phyloP scores from a whole-genome alignment of 768 basidiomycete genomes.

The Fomitopsis serialis region DNA sequence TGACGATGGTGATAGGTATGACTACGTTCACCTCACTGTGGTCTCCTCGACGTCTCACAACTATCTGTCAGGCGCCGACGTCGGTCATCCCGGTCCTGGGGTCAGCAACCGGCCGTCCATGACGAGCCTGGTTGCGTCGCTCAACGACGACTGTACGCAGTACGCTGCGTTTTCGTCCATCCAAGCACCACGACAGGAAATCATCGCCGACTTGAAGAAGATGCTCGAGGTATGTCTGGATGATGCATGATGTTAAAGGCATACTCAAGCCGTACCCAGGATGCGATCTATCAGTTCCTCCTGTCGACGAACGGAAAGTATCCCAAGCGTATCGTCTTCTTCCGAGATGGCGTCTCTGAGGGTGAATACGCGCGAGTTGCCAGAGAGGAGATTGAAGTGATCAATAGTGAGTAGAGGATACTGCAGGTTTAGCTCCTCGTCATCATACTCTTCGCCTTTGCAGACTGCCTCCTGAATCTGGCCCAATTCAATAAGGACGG shows the following conservation, averaged over 20 bases:
- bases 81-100: conserved; percentile 61
- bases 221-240: conserved; percentile 27
- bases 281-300: neutral
- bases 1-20: conserved; percentile 23
- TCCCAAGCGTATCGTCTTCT: conserved; percentile 22
- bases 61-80: conserved; percentile 26
- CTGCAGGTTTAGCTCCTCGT: neutral
- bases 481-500: neutral
- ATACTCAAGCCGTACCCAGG: neutral
- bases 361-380: conserved; percentile 41
- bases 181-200: conserved; percentile 26
- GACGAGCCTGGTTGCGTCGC: conserved; percentile 53
- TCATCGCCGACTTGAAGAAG: conserved; percentile 23
- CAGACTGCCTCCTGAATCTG: neutral
- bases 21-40: neutral
- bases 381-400: conserved; percentile 37
- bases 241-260: neutral
- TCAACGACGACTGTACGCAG: conserved; percentile 36
- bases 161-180: conserved; percentile 32
- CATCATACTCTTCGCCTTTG: neutral
- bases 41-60: neutral
- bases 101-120: conserved; percentile 48
- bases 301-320: neutral
- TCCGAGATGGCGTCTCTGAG: conserved; percentile 45
- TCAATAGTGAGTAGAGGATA: conserved; percentile 31